Percentiles rank a stretch among this genome's conserved stretches.
These are phyloP conservation scores for Amanita pallidorosea DNA, from an alignment of 768 basidiomycete species.

Conservation along the genomic window DNA sequence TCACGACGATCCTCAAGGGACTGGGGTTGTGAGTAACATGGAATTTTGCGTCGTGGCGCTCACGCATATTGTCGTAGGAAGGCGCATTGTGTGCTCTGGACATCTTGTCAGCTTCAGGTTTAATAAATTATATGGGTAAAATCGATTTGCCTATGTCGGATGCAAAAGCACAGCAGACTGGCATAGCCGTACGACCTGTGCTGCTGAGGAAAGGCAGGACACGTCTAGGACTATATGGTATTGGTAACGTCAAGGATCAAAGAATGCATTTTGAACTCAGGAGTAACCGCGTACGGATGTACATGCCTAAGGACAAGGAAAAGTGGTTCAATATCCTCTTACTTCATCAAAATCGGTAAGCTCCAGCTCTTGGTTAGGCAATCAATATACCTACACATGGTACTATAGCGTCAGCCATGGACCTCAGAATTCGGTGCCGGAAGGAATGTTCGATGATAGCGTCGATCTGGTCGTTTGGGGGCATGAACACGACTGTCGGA, in stretches of 20 bases:
- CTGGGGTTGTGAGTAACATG: slow-evolving; percentile 60
- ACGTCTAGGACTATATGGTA: slow-evolving; percentile 83
- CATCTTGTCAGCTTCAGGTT: slow-evolving; percentile 85
- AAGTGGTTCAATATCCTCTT: slow-evolving; percentile 94
- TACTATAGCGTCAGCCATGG: slow-evolving; percentile 77
- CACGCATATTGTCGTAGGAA: slow-evolving; percentile 30
- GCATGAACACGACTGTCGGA: slow-evolving; percentile 96
- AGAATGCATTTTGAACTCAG: slow-evolving; percentile 94
- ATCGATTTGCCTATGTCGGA: slow-evolving; percentile 77
- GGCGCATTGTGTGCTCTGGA: slow-evolving; percentile 95
- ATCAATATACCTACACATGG: background rate
- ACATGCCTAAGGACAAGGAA: slow-evolving; percentile 83
- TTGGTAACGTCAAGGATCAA: slow-evolving; percentile 94
- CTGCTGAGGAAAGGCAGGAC: slow-evolving; percentile 83
- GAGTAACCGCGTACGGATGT: slow-evolving; percentile 93
- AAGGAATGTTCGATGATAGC: slow-evolving; percentile 94
- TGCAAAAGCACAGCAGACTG: slow-evolving; percentile 50
- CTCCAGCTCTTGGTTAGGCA: background rate
- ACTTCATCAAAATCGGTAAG: slow-evolving; percentile 92
- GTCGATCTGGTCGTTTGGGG: slow-evolving; percentile 95
- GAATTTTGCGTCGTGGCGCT: background rate
- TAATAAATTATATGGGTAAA: slow-evolving; percentile 98
- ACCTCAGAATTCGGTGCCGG: slow-evolving; percentile 89
- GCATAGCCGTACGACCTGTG: slow-evolving; percentile 85
- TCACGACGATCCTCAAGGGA: slow-evolving; percentile 97